Conservation (phyloP, 345 rosid genomes). For the Eucalyptus tenuipes region DNA sequence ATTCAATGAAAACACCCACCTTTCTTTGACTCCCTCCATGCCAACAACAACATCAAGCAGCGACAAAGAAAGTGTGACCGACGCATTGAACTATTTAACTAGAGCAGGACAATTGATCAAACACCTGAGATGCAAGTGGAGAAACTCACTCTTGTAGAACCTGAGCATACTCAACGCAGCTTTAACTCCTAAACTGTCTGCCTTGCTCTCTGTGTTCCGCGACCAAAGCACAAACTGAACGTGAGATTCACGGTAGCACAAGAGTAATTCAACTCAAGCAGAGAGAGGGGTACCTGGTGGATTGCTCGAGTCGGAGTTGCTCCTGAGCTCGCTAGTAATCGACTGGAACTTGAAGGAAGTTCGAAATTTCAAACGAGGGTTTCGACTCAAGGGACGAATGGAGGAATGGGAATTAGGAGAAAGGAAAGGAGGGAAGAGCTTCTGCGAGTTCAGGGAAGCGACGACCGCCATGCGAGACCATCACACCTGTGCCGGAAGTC, state of each 20-base stretch:
- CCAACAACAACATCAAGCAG: background rate
- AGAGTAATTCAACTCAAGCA: background rate
- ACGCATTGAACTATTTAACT: background rate
- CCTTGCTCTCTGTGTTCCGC: slow-evolving; percentile 23
- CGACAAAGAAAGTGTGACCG: background rate
- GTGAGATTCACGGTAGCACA: background rate
- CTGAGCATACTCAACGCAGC: slow-evolving; percentile 63
- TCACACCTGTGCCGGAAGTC: background rate
- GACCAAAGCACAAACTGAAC: background rate
- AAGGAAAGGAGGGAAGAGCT: background rate
- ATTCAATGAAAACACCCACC: background rate
- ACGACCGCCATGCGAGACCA: slow-evolving; percentile 26
- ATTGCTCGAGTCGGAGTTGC: slow-evolving; percentile 15
- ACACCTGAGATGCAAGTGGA: background rate
- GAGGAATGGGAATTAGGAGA: slow-evolving; percentile 2
- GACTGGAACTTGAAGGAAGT: slow-evolving; percentile 3
- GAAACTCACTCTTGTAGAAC: slow-evolving; percentile 61
- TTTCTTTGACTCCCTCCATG: background rate
- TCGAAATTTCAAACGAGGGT: background rate
- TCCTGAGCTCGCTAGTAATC: slow-evolving; percentile 1
- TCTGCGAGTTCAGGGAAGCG: slow-evolving; percentile 11
- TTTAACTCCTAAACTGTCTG: slow-evolving; percentile 51
- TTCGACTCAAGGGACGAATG: background rate
- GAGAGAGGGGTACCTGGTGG: slow-evolving; percentile 17
- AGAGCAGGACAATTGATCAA: background rate